Evolutionary conservation across 2,329 filamentous ascomycete genomes (phyloP), one percentile per base, ranked within the genome.

Genomic region (Cordyceps militaris): DNA sequence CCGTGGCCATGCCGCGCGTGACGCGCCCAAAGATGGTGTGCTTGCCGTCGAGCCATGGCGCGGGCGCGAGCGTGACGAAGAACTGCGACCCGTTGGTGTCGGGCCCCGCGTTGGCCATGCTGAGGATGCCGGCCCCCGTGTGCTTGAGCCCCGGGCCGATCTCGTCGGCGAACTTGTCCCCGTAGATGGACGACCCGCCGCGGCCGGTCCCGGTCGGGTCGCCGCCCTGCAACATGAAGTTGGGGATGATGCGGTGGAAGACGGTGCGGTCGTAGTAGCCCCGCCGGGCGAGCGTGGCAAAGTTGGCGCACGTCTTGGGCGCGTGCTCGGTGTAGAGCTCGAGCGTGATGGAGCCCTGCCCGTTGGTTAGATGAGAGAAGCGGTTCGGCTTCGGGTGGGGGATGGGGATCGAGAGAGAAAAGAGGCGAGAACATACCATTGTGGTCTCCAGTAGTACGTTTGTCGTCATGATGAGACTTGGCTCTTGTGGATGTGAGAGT

Each of bases 11-110:
- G 0, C 94, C 94, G 56, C 74, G 82, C 76, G 88, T 92, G 40
- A 99, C 91, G 56, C 93, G 78, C 1, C 94, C 94, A 69, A 99
- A 99, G 64, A 99, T 95, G 11, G 92, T 96, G 71, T 99, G 93
- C 73, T 96, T 97, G 23, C 92, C 91, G 73, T 99, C 94, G 60
- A 99, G 75, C 93, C 93, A 97, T 0, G 94, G 94, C 16, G 94
- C 93, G 4, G 93, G 93, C 8, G 91, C 93, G 34, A 97, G 79
- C 0, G 94, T 97, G 64, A 99, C 85, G 70, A 97, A 97, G 74
- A 97, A 99, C 74, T 97, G 94, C 59, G 85, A 90, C 23, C 93
- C 93, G 71, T 97, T 97, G 36, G 93, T 96, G 71, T 97, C 85
- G 9, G 90, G 89, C 0, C 94, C 94, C 16, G 86, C 85, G 74